phyloP scores from a whole-genome alignment of 305 asterid genomes.

The Fraxinus dipetala region DNA sequence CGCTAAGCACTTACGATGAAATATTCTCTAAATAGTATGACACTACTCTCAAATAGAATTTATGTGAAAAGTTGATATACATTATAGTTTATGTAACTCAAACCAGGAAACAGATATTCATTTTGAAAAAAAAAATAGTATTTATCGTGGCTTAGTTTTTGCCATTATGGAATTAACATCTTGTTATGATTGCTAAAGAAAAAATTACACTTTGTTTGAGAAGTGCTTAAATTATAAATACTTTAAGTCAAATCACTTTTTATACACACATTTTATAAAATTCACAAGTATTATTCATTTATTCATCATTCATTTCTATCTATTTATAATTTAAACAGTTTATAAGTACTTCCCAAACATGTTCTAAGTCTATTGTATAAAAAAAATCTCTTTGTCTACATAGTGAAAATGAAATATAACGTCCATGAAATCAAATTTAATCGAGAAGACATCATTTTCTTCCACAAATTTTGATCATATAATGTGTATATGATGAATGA shows the following conservation, averaged over 20 bases:
- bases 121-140: too few species aligned
- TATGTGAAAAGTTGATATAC: not conserved
- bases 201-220: too few species aligned
- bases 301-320: too few species aligned
- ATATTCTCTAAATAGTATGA: not conserved
- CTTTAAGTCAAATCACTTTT: not conserved
- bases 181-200: too few species aligned
- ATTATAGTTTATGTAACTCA: too few species aligned
- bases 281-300: too few species aligned
- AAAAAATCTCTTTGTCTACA: not conserved
- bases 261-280: not conserved
- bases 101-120: not conserved
- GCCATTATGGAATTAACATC: not conserved
- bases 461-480: too few species aligned
- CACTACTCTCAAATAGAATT: not conserved
- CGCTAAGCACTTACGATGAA: not conserved
- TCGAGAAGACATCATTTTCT: not conserved
- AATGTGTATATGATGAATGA: too few species aligned
- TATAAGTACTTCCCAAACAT: too few species aligned
- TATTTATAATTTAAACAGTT: too few species aligned
- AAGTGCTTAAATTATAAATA: too few species aligned
- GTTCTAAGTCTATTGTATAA: too few species aligned
- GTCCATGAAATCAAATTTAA: not conserved
- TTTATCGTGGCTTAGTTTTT: not conserved
- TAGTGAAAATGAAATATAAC: not conserved